Percentiles rank a stretch among this genome's conserved stretches.
These are phyloP conservation scores for Entrophospora sp. DNA, from an alignment of 192 early-diverging fungal genomes.

Conservation along the genomic window DNA sequence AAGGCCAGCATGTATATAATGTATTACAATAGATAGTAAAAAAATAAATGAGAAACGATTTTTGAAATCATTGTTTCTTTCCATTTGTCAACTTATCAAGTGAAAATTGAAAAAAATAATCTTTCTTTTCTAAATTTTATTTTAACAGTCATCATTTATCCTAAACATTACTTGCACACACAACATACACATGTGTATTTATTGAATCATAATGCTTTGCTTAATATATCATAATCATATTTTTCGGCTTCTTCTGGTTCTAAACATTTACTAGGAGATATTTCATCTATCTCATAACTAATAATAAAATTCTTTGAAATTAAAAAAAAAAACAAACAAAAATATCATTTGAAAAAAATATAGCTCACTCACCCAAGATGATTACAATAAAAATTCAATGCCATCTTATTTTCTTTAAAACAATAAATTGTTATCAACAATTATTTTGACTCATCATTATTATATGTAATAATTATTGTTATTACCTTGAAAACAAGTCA, in stretches of 20 bases:
- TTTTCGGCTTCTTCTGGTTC: conserved; percentile 29
- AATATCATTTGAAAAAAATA: neutral
- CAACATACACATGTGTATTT: too few species aligned
- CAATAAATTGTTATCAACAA: neutral
- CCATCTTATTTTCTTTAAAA: conserved; percentile 34
- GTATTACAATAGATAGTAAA: too few species aligned
- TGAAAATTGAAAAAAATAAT: too few species aligned
- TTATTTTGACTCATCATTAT: neutral
- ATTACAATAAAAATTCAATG: conserved; percentile 45
- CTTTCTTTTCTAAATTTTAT: too few species aligned
- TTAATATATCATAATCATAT: conserved; percentile 55
- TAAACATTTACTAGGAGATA: conserved; percentile 48
- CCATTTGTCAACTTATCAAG: too few species aligned
- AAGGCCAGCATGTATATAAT: too few species aligned
- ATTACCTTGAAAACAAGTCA: conserved; percentile 52
- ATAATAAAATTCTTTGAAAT: neutral
- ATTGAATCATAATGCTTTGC: conserved; percentile 38
- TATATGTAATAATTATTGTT: neutral
- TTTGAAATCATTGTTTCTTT: too few species aligned
- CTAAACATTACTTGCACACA: too few species aligned
- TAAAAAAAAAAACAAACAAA: neutral
- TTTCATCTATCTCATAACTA: conserved; percentile 49
- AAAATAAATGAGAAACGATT: too few species aligned
- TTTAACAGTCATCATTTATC: too few species aligned
- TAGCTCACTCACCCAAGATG: conserved; percentile 48